Evolutionary conservation across 176 grass and related monocot species (phyloP).

Genomic region (Ensete glaucum): DNA sequence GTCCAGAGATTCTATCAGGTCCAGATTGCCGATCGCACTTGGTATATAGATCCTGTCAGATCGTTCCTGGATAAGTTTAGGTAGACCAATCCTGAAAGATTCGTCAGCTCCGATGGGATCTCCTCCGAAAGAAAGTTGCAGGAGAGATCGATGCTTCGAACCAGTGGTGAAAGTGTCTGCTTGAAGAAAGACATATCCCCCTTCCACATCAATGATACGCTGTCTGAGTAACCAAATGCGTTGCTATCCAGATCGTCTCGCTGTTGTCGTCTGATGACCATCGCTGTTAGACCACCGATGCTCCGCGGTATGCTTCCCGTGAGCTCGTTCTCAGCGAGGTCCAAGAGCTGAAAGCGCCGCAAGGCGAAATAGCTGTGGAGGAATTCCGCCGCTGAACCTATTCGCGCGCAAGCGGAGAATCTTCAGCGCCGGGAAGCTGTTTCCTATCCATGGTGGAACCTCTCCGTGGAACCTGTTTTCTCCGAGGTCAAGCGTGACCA

Average conservation of each 20-base stretch:
- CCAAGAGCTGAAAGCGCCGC: constrained; percentile 47
- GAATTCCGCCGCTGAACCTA: constrained; percentile 53
- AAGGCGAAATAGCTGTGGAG: constrained; percentile 30
- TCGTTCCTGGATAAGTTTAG: constrained; percentile 47
- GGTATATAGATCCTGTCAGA: constrained; percentile 39
- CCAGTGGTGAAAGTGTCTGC: no score
- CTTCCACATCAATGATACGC: no score
- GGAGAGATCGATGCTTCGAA: no score
- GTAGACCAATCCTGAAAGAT: constrained; percentile 24
- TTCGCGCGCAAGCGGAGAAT: constrained; percentile 54
- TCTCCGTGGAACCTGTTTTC: no score
- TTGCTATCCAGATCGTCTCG: no score
- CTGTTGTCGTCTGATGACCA: no score
- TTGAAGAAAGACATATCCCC: no score
- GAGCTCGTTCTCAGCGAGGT: constrained; percentile 51
- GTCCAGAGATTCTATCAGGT: constrained; percentile 48
- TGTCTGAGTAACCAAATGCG: no score
- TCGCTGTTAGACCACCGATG: no score
- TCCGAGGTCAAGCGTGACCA: no score
- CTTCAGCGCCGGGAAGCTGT: constrained; percentile 11
- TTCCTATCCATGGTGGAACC: no score
- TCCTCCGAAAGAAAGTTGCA: neutral
- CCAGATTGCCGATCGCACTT: constrained; percentile 29
- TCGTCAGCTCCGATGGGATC: constrained; percentile 34
- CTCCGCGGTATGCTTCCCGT: constrained; percentile 10